Evolutionary conservation across 495 filamentous ascomycete species (phyloP), one percentile per base, ranked within the genome.

Genomic region (Pyrenopolyporus hunteri): DNA sequence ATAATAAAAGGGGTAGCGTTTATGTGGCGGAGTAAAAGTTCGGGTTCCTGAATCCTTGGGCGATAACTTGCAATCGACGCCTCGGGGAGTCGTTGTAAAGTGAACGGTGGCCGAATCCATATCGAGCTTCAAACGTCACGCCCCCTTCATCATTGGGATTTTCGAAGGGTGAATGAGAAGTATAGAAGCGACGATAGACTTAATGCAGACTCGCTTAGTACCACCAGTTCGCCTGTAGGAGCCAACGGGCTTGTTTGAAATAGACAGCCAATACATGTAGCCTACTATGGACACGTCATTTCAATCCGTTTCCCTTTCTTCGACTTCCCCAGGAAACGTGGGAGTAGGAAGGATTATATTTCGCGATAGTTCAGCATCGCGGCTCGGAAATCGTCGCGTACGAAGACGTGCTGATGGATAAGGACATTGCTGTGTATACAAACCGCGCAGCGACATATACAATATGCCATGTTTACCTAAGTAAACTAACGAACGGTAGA

Each of bases 1-100:
- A 61, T 56, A 57, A 66, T 66, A 66, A 65, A n/a, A 66, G 52
- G 63, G 63, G 63, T 40, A 47, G 32, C 51, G 50, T 57, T 57
- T 35, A 31, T 59, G 63, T 66, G 63, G 57, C 57, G 57, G 53
- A 61, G 62, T 47, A 45, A 45, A 25, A 7, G 45, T 48, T 59
- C 61, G 55, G 50, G 57, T 61, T 66, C 63, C 63, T 66, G 57
- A 61, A 66, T 60, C 57, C 63, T 66, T 33, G 37, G 17, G 37
- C 20, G 46, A 32, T 57, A 37, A 33, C 28, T 35, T 10, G 3
- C 3, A 26, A 14, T 14, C 6, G 10, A 39, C 45, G 25, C 56
- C 56, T 56, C 33, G 50, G 49, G 37, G 37, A 60, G 51, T 65
- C 62, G 57, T 32, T 37, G 51, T 65, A 32, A 44, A 23, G 50